Base-by-base conservation (phyloP, 257 asterid species). In the Scutellaria galericulata region DNA sequence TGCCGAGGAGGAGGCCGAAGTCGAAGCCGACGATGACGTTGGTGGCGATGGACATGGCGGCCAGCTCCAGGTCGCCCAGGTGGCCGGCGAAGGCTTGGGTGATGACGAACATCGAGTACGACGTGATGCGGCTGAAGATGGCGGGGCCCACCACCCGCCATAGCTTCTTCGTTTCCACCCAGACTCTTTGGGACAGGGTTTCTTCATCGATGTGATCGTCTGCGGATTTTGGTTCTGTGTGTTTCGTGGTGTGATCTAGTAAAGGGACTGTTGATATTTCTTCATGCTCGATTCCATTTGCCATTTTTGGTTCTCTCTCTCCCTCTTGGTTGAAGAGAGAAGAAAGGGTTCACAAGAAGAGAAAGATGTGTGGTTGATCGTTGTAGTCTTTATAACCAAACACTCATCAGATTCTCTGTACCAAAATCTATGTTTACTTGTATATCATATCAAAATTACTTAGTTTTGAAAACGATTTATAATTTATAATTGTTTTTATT, bases 41-140 rank as follows among this genome's bases (percentile, higher is more conserved):
- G 35, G 74, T 62, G 11, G 87, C 91, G 20, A 93, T 86, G 57
- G 97, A 82, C 86, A 93, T 81, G 68, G 95, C 92, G 44, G 98
- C 98, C 8, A 89, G 93, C 71, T 93, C 95, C 24, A 86, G 87
- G 65, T 93, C 93, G 13, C 98, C 97, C 5, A 93, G 89, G 69
- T 87, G 97, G 58, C 98, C 97, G 66, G 98, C 94, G 76, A 87
- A 90, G 64, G 97, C 96, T 68, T 87, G 97, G 10, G 96, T 82
- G 73, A 89, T 84, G 22, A 89, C 82, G 68, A 83, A 83, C 96
- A 87, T 90, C 75, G 97, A 85, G 74, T 83, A 90, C 10, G 90
- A 81, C 0, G 83, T 78, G 41, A 93, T 56, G 4, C 95, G 88
- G 79, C 93, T 87, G 84, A 93, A 88, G 66, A 87, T 86, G 51